Conservation (phyloP, 2,329 filamentous ascomycete genomes). For the Purpureocillium lavendulum region DNA sequence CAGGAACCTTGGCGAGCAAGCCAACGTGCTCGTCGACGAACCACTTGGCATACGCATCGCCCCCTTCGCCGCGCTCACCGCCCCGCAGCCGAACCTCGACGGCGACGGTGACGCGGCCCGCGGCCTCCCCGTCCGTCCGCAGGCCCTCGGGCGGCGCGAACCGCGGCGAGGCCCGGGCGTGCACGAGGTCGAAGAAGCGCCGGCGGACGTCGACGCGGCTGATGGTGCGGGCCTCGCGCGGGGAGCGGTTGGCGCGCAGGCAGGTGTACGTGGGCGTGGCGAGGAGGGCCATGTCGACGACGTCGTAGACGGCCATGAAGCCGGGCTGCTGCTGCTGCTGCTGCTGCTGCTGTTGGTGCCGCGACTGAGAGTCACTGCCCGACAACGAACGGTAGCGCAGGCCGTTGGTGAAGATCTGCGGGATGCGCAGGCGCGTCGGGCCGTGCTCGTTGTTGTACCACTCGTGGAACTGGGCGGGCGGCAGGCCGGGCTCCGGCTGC, state of each 20-base stretch:
- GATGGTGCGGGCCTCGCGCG: constrained; percentile 45
- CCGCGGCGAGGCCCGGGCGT: constrained; percentile 42
- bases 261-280: constrained; percentile 61
- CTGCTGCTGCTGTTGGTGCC: too few relatives aligned
- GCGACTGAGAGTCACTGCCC: too few relatives aligned
- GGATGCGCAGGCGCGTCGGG: constrained; percentile 67
- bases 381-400: constrained; percentile 60
- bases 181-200: constrained; percentile 60
- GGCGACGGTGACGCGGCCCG: constrained; percentile 52
- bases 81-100: constrained; percentile 48
- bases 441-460: constrained; percentile 96
- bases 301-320: constrained; percentile 77
- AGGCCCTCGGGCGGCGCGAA: constrained; percentile 54
- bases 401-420: constrained; percentile 66
- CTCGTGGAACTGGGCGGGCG: constrained; percentile 69
- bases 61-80: constrained; percentile 30
- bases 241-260: constrained; percentile 49
- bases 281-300: constrained; percentile 64
- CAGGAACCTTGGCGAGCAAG: constrained; percentile 65
- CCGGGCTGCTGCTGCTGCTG: constrained; percentile 54
- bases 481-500: constrained; percentile 62
- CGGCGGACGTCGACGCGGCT: constrained; percentile 56
- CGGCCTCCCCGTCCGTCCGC: constrained; percentile 44
- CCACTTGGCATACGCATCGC: constrained; percentile 55
- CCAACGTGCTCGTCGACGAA: constrained; percentile 66